Base-by-base conservation (phyloP, 73 alveolate species). In the Durusdinium trenchii region DNA sequence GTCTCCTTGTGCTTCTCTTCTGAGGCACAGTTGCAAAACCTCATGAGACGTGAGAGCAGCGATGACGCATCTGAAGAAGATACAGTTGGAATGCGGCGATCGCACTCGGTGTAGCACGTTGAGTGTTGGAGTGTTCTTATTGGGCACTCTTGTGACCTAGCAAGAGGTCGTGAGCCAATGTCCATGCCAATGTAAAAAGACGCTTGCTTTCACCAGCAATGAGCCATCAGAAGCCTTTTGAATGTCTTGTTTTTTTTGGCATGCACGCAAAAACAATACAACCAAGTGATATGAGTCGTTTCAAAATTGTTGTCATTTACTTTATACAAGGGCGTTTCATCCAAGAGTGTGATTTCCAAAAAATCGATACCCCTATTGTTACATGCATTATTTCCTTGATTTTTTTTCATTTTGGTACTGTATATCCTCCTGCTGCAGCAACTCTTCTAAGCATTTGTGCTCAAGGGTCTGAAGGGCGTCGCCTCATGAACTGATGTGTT, bases 71-170 rank as follows among this genome's bases (percentile, higher is more conserved):
- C 6, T n/a, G 86, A 30, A 3, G 62, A 16, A 42, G 64, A 4
- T 47, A 32, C 3, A 46, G 91, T 26, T 30, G 42, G 38, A n/a
- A 35, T 82, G 50, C 92, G 71, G 16, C 92, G 92, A n/a, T 2
- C 92, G 6, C 92, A 82, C 92, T 82, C 92, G 10, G 92, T 82
- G 92, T 82, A n/a, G n/a, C n/a, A n/a, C n/a, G n/a, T n/a, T n/a
- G 92, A 82, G 45, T 9, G 73, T 16, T 10, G 48, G 18, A 10
- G 23, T 67, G 1, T 2, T 30, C 16, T 32, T 26, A 67, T 47
- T 3, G 6, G 81, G 73, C 18, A 60, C n/a, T 23, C 30, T 32
- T 32, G 73, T 60, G 73, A 32, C 30, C 30, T 60, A 60, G 73
- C 18, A 23, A 60, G 64, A 78, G 43, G n/a, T n/a, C n/a, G n/a